A percentile compares a stretch with the other conserved stretches of the same genome.
Conservation (phyloP, 208 protist species). For the Trypanosoma rangeli region DNA sequence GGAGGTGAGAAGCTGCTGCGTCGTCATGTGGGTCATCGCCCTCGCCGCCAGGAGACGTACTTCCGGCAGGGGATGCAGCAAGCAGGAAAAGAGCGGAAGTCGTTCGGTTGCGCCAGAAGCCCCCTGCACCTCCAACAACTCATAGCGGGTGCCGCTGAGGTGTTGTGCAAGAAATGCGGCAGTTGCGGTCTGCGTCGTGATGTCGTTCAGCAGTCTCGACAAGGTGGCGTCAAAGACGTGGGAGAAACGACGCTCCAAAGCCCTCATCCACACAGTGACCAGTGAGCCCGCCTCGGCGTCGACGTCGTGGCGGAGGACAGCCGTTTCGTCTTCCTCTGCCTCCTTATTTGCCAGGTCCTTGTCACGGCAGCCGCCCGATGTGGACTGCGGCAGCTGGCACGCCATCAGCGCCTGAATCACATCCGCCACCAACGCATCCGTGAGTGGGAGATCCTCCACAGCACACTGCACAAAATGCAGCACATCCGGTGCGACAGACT, state of each 20-base stretch:
- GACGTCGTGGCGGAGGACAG: neutral
- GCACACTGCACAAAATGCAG: constrained; percentile 61
- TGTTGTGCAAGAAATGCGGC: constrained; percentile 65
- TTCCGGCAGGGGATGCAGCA: constrained; percentile 69
- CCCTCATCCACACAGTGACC: constrained; percentile 39
- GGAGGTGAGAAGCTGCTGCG: constrained; percentile 37
- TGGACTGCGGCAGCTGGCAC: constrained; percentile 5
- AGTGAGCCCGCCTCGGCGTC: neutral
- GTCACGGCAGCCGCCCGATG: constrained; percentile 7
- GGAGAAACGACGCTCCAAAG: constrained; percentile 69
- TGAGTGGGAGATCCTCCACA: constrained; percentile 65
- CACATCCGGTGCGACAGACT: constrained; percentile 63
- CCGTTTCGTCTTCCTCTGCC: constrained; percentile 11
- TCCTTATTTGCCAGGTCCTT: constrained; percentile 1
- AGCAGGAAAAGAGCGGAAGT: constrained; percentile 80
- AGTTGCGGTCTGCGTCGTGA: constrained; percentile 31
- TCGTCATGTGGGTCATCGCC: constrained; percentile 49
- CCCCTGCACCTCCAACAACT: constrained; percentile 53
- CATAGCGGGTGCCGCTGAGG: constrained; percentile 73
- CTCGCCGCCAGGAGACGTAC: constrained; percentile 58
- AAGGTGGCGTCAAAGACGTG: constrained; percentile 70
- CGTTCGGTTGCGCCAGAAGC: constrained; percentile 29
- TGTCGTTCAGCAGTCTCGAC: constrained; percentile 48
- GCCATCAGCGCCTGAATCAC: constrained; percentile 48
- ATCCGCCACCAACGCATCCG: constrained; percentile 36